Evolutionary conservation across 805 yeast species (phyloP).

Genomic region (Lipomyces lipofer): DNA sequence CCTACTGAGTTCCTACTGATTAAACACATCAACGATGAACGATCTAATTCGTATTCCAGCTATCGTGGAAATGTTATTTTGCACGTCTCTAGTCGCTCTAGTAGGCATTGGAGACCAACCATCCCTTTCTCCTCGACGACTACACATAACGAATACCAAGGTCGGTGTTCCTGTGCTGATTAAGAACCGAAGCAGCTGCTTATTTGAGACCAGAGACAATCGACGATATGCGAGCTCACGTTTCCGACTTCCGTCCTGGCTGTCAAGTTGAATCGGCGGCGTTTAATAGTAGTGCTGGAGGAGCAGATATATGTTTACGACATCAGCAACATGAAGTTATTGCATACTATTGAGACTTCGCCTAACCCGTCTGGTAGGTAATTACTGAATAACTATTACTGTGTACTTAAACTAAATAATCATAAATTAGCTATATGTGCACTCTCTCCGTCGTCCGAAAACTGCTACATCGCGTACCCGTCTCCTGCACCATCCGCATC

Average conservation of each 20-base stretch:
- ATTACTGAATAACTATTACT: neutral
- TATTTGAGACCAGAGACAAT: slow-evolving; percentile 47
- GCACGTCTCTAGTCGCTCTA: slow-evolving; percentile 81
- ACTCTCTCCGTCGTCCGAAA: slow-evolving; percentile 45
- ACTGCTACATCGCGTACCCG: slow-evolving; percentile 57
- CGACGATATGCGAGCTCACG: slow-evolving; percentile 80
- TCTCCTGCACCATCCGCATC: slow-evolving; percentile 43
- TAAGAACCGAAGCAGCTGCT: too few species aligned
- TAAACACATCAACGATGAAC: too few species aligned
- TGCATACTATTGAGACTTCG: slow-evolving; percentile 65
- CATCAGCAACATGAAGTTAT: slow-evolving; percentile 80
- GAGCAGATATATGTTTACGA: slow-evolving; percentile 89
- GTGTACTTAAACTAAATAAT: neutral
- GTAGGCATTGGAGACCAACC: slow-evolving; percentile 78
- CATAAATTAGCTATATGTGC: slow-evolving; percentile 40
- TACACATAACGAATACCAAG: slow-evolving; percentile 81
- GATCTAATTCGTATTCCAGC: too few species aligned
- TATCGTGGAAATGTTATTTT: slow-evolving; percentile 84
- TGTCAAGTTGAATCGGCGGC: slow-evolving; percentile 75
- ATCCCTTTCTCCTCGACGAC: slow-evolving; percentile 65
- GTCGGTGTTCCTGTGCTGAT: slow-evolving; percentile 10
- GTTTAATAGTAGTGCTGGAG: slow-evolving; percentile 72
- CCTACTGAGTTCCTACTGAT: too few species aligned
- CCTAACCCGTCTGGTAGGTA: slow-evolving; percentile 45
- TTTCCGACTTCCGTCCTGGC: slow-evolving; percentile 75